These are phyloP conservation scores for Macroventuria anomochaeta DNA, from an alignment of 2,329 filamentous ascomycete species.

Conservation along the genomic window DNA sequence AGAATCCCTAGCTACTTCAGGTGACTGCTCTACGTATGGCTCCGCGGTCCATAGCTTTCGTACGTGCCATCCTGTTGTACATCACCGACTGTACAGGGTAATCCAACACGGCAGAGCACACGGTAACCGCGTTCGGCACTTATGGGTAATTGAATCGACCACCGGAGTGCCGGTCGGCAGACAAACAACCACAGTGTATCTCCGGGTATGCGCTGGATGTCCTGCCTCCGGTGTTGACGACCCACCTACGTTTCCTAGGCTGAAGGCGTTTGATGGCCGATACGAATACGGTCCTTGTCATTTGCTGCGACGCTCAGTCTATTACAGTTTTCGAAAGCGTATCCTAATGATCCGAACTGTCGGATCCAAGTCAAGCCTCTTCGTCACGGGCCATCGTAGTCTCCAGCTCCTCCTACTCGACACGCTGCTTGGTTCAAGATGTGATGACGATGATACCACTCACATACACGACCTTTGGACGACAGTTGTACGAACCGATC, in stretches of 20 bases:
- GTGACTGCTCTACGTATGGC: neutral
- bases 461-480: neutral
- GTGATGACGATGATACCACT: neutral
- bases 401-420: neutral
- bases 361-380: conserved; percentile 14
- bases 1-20: neutral
- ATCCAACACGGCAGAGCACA: neutral
- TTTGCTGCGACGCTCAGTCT: neutral
- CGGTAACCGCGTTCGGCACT: conserved; percentile 3
- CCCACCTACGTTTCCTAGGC: neutral
- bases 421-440: neutral
- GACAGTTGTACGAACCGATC: neutral
- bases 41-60: neutral
- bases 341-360: conserved; percentile 9
- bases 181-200: neutral
- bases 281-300: neutral
- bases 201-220: neutral
- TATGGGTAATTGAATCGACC: neutral
- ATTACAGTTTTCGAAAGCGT: neutral
- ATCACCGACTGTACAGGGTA: neutral
- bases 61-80: neutral
- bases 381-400: conserved; percentile 1
- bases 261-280: neutral
- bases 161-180: neutral
- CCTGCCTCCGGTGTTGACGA: neutral